Conservation (phyloP, 2,329 filamentous ascomycete species). For the Fusarium sp. region DNA sequence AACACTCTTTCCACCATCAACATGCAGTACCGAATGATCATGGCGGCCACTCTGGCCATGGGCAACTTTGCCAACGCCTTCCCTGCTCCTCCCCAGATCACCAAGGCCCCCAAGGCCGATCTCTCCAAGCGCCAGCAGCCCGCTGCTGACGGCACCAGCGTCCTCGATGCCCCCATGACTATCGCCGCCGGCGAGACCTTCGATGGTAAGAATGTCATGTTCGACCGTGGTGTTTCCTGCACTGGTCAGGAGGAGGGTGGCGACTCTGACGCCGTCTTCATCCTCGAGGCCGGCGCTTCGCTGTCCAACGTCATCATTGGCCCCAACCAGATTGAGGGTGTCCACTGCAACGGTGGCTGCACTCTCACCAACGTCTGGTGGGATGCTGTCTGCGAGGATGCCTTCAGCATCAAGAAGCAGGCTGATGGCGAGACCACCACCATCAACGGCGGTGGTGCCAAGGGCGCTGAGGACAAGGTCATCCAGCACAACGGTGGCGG, state of each 20-base stretch:
- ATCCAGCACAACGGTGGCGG: conserved; percentile 40
- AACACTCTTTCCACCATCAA: conserved; percentile 14
- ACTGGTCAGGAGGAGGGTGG: conserved; percentile 44
- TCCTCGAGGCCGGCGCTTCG: conserved; percentile 55
- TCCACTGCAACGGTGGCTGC: conserved; percentile 59
- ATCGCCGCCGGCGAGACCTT: conserved; percentile 44
- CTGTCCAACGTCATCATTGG: conserved; percentile 61
- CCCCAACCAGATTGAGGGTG: conserved; percentile 57
- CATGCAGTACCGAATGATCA: conserved; percentile 45
- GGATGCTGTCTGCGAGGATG: conserved; percentile 60
- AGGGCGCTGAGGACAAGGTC: conserved; percentile 50
- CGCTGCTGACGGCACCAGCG: conserved; percentile 31
- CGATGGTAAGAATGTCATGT: conserved; percentile 45
- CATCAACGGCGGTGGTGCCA: conserved; percentile 60
- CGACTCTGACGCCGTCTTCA: conserved; percentile 56
- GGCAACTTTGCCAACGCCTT: conserved; percentile 33
- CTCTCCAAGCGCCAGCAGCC: conserved; percentile 37
- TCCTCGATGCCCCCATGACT: conserved; percentile 41
- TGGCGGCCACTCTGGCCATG: conserved; percentile 41
- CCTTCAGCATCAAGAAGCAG: conserved; percentile 49
- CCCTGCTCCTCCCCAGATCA: conserved; percentile 38
- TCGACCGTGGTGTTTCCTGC: conserved; percentile 44
- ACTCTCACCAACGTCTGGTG: conserved; percentile 61
- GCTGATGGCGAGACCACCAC: conserved; percentile 44
- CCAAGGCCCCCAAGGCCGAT: conserved; percentile 25